phyloP scores from a whole-genome alignment of 176 grass and related monocot species.

The Aegilops bicornis region DNA sequence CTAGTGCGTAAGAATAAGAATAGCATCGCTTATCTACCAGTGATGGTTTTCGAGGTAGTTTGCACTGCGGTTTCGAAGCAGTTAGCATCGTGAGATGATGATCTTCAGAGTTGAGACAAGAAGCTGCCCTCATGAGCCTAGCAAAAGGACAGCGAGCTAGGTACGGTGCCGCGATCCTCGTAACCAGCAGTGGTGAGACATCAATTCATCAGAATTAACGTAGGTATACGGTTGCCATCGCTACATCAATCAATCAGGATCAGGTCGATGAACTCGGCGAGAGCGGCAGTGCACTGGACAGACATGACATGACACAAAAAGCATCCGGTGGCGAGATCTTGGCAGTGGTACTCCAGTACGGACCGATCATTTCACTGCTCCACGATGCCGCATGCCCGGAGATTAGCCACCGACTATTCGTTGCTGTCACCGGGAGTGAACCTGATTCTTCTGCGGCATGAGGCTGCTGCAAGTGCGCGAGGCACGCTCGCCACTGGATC shows the following conservation, averaged over 20 bases:
- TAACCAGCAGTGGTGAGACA: background rate
- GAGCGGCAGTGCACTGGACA: background rate
- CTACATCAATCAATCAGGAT: conserved; percentile 11
- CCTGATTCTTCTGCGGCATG: conserved; percentile 24
- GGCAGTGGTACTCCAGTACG: background rate
- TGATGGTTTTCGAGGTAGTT: background rate
- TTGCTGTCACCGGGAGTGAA: background rate
- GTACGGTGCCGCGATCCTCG: background rate
- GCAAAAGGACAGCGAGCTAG: background rate
- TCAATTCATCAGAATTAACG: background rate
- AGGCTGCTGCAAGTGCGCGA: background rate
- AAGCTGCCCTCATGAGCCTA: background rate
- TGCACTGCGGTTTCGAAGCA: background rate
- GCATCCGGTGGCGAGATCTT: background rate
- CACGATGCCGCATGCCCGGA: no score
- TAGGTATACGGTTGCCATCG: conserved; percentile 18
- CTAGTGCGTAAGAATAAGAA: no score
- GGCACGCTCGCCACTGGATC: background rate
- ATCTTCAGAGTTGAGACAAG: background rate
- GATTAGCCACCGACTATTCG: no score
- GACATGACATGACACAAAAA: background rate
- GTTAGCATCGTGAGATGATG: background rate
- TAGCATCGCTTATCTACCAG: no score
- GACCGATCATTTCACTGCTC: no score
- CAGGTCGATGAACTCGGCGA: background rate